A percentile compares a stretch with the other conserved stretches of the same genome.
Conservation (phyloP, 2,329 filamentous ascomycete species). For the Chrysoporthe cubensis region DNA sequence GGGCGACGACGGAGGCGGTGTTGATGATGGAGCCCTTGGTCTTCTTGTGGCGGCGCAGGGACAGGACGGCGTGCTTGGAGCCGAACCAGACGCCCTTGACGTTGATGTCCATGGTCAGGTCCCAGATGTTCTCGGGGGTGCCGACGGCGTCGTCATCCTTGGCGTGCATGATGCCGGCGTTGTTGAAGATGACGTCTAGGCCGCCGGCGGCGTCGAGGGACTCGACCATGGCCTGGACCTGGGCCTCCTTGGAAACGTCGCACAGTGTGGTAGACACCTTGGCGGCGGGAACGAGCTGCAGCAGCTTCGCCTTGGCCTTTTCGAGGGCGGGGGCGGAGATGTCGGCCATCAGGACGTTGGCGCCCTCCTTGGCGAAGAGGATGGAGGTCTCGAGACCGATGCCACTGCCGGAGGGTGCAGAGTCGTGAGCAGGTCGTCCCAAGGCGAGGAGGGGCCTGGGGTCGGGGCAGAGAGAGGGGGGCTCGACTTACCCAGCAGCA, state of each 20-base stretch:
- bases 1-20: slow-evolving; percentile 85
- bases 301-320: slow-evolving; percentile 75
- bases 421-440: background rate
- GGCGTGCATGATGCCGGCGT: slow-evolving; percentile 95
- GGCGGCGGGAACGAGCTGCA: slow-evolving; percentile 68
- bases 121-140: slow-evolving; percentile 91
- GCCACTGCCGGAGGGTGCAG: slow-evolving; percentile 57
- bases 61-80: slow-evolving; percentile 86
- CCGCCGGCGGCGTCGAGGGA: slow-evolving; percentile 83
- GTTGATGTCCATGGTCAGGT: slow-evolving; percentile 90
- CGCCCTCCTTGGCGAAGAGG: slow-evolving; percentile 87
- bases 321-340: slow-evolving; percentile 79
- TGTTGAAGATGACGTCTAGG: slow-evolving; percentile 94
- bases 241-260: slow-evolving; percentile 84
- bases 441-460: background rate
- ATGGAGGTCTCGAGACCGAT: slow-evolving; percentile 93
- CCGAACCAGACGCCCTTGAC: slow-evolving; percentile 99
- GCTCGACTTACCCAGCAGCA: slow-evolving; percentile 74
- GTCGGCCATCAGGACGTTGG: slow-evolving; percentile 82
- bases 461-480: background rate
- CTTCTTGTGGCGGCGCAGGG: slow-evolving; percentile 81
- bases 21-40: slow-evolving; percentile 83
- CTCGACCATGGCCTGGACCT: slow-evolving; percentile 76
- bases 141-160: slow-evolving; percentile 78
- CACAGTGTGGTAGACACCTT: slow-evolving; percentile 41